Conservation (phyloP, 1,284 basidiomycete genomes). For the Afroboletus lepidellus region DNA sequence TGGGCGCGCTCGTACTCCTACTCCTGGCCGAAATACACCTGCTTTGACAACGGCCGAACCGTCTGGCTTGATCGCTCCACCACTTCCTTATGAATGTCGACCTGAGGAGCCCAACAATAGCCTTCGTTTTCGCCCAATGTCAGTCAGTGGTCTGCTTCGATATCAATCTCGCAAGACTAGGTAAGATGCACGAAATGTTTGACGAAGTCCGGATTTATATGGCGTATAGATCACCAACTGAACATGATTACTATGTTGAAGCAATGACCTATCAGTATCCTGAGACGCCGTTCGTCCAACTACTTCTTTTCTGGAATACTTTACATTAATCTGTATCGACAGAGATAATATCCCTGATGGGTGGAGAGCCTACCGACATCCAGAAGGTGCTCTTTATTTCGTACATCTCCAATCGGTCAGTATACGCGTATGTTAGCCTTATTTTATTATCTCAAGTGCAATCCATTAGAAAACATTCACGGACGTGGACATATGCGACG, state of each 20-base stretch:
- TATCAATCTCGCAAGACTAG: slow-evolving; percentile 16
- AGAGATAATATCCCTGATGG: slow-evolving; percentile 20
- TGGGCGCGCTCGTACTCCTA: slow-evolving; percentile 10
- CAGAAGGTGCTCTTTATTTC: slow-evolving; percentile 33
- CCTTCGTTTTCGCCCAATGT: slow-evolving; percentile 17
- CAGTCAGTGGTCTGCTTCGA: slow-evolving; percentile 11
- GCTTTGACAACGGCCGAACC: background rate
- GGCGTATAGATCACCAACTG: slow-evolving; percentile 5
- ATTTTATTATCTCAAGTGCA: background rate
- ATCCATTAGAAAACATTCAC: slow-evolving; percentile 32
- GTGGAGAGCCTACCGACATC: slow-evolving; percentile 28
- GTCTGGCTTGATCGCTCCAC: slow-evolving; percentile 1
- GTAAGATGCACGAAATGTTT: slow-evolving; percentile 8
- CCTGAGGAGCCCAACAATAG: slow-evolving; percentile 8
- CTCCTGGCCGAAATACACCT: background rate
- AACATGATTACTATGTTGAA: slow-evolving; percentile 8
- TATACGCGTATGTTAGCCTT: no score
- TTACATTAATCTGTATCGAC: background rate
- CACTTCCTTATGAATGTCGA: slow-evolving; percentile 4
- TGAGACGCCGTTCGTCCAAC: slow-evolving; percentile 19
- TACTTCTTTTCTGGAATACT: background rate
- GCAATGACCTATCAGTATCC: slow-evolving; percentile 23
- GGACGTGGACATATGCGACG: slow-evolving; percentile 26
- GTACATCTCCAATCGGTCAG: slow-evolving; percentile 29
- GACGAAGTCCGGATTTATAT: background rate